phyloP scores from a whole-genome alignment of 495 filamentous ascomycete genomes.

The Xylaria grammica region DNA sequence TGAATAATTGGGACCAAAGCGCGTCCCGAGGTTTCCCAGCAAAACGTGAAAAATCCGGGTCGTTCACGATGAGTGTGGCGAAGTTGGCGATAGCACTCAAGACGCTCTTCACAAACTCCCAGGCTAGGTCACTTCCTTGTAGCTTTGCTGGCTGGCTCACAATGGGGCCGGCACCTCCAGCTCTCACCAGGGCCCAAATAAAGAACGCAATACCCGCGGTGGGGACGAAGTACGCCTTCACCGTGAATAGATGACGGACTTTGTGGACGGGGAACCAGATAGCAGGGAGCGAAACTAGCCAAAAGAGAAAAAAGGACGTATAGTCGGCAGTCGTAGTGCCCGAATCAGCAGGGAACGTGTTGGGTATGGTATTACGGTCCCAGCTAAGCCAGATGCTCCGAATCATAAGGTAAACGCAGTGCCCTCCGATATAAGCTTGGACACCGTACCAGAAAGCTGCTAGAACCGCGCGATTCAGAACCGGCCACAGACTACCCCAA shows the following conservation, averaged over 20 bases:
- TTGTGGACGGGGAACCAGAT: conserved; percentile 83
- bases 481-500: conserved; percentile 88
- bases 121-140: conserved; percentile 73
- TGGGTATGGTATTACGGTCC: conserved; percentile 63
- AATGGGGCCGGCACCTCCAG: conserved; percentile 85
- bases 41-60: conserved; percentile 91
- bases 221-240: conserved; percentile 86
- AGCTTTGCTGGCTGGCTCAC: conserved; percentile 69
- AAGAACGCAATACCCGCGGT: conserved; percentile 85
- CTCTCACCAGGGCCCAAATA: conserved; percentile 85
- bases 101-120: conserved; percentile 82
- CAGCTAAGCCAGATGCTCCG: conserved; percentile 73
- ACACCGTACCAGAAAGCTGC: conserved; percentile 89
- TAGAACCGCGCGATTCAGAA: conserved; percentile 89
- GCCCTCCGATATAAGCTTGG: conserved; percentile 82
- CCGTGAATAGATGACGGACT: conserved; percentile 87
- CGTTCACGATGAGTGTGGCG: conserved; percentile 83
- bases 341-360: conserved; percentile 65
- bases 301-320: conserved; percentile 83
- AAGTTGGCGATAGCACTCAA: conserved; percentile 95
- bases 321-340: conserved; percentile 80
- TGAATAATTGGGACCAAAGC: conserved; percentile 86
- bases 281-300: conserved; percentile 77
- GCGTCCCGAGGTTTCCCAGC: conserved; percentile 80
- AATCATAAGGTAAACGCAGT: conserved; percentile 84